These are phyloP conservation scores for Taphrina communis DNA, from an alignment of 1,139 yeast genomes.

Conservation along the genomic window DNA sequence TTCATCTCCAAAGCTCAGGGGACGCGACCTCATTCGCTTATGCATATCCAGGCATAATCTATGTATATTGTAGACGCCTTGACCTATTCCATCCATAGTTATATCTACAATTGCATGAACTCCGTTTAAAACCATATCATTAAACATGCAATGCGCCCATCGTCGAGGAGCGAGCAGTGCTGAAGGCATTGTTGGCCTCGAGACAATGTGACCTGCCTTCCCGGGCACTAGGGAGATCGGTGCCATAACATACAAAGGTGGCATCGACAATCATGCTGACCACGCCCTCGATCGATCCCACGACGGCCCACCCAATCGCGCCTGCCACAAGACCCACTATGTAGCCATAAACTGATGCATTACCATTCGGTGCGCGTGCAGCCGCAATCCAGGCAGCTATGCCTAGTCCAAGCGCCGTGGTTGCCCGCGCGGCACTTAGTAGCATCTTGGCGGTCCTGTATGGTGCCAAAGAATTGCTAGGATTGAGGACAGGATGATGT, in stretches of 20 bases:
- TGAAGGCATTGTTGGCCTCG: slow-evolving; percentile 34
- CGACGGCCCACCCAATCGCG: slow-evolving; percentile 55
- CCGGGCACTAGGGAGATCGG: slow-evolving; percentile 48
- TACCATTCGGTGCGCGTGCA: slow-evolving; percentile 49
- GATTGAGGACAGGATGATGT: slow-evolving; percentile 43
- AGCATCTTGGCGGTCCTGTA: slow-evolving; percentile 54
- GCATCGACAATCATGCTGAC: slow-evolving; percentile 55
- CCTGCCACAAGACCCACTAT: slow-evolving; percentile 54
- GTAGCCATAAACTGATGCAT: slow-evolving; percentile 54
- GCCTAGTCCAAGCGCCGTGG: slow-evolving; percentile 53
- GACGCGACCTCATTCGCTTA: not conserved
- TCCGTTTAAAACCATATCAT: not conserved
- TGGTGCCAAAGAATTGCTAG: slow-evolving; percentile 46
- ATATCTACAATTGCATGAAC: too few relatives aligned
- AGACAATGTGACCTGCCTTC: slow-evolving; percentile 34
- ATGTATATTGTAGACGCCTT: not conserved
- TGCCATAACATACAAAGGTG: slow-evolving; percentile 52
- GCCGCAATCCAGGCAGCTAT: slow-evolving; percentile 56
- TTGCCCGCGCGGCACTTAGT: slow-evolving; percentile 53
- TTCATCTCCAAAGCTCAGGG: too few relatives aligned
- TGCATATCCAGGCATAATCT: not conserved
- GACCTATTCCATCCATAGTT: not conserved
- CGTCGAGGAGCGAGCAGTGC: slow-evolving; percentile 3
- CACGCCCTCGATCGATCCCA: slow-evolving; percentile 56
- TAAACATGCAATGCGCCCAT: slow-evolving; percentile 14